Evolutionary conservation across 441 rosid genomes (phyloP), one percentile per base, ranked within the genome.

Genomic region (Francoa sonchifolia): DNA sequence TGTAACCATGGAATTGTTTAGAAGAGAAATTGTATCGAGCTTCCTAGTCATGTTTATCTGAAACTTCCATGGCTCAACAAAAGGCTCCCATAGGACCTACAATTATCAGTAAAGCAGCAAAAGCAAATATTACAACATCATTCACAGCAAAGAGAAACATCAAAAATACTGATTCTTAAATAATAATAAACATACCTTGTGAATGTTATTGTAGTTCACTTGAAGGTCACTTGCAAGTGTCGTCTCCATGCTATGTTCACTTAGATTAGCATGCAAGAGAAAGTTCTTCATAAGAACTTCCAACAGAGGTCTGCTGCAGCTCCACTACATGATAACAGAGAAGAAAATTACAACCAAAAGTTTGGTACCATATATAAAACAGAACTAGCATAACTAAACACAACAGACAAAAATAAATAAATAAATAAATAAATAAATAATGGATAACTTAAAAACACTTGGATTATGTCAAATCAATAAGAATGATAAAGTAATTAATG

Each of bases 61-160:
- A 68, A 90, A 77, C 40, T 62, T 74, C 94, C 96, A 90, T 22
- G 82, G 94, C 74, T 90, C 94, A 9, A 85, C 52, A 67, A 85
- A 82, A 52, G 96, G 92, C 72, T 90, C 94, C 96, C 93, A 82
- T 46, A 69, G 61, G 42, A 85, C 98, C 98, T 90, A 58, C 37
- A 57, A 46, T 13, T 14, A 18, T 33, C 36, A 45, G 25, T 21
- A 58, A 25, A 47, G 44, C 22, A 21, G 14, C 26, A n/a, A 14
- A 18, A 42, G 64, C 28, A 29, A 44, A 37, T 45, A 55, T 59
- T 31, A 50, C 54, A 37, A 42, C 33, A 42, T 14, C 44, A 39
- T 17, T 21, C n/a, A 39, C 41, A 15, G 34, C 48, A 44, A 19
- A 31, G 25, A 38, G 48, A n/a, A 48, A 58, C n/a, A n/a, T n/a